phyloP scores from a whole-genome alignment of 2,329 filamentous ascomycete genomes.

The Epichloe coenophiala region DNA sequence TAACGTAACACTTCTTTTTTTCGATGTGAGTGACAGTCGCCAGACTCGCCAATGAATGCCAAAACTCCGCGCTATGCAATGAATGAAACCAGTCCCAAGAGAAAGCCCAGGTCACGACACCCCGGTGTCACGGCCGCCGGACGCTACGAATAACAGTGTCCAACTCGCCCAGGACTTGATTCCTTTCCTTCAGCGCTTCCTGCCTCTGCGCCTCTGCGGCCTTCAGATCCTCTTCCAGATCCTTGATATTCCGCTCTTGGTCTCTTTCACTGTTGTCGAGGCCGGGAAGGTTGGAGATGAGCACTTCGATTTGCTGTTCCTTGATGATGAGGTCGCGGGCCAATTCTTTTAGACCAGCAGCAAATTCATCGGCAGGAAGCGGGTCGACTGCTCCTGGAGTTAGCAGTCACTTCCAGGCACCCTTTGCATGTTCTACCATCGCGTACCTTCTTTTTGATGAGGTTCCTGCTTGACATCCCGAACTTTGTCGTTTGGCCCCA shows the following conservation, averaged over 20 bases:
- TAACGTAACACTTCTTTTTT: neutral
- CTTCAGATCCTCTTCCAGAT: conserved; percentile 51
- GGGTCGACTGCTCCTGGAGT: conserved; percentile 36
- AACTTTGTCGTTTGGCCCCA: conserved; percentile 44
- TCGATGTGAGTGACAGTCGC: neutral
- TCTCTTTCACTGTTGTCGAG: conserved; percentile 66
- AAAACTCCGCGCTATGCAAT: conserved; percentile 17
- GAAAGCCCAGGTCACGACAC: neutral
- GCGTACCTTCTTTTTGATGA: conserved; percentile 35
- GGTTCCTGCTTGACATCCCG: conserved; percentile 43
- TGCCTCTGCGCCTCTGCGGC: conserved; percentile 48
- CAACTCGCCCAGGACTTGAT: conserved; percentile 44
- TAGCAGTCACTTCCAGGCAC: neutral
- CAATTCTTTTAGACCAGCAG: conserved; percentile 55
- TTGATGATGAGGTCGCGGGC: conserved; percentile 65
- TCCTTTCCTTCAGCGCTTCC: conserved; percentile 50
- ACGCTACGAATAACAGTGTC: conserved; percentile 49
- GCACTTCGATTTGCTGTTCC: conserved; percentile 68
- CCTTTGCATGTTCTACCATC: neutral
- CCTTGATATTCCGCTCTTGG: conserved; percentile 54
- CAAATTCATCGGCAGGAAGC: conserved; percentile 49
- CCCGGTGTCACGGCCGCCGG: conserved; percentile 36
- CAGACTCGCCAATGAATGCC: neutral
- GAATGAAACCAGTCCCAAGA: neutral
- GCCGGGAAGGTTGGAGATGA: conserved; percentile 64